phyloP scores from a whole-genome alignment of 2,329 filamentous ascomycete genomes.

The Ascochyta pisi region DNA sequence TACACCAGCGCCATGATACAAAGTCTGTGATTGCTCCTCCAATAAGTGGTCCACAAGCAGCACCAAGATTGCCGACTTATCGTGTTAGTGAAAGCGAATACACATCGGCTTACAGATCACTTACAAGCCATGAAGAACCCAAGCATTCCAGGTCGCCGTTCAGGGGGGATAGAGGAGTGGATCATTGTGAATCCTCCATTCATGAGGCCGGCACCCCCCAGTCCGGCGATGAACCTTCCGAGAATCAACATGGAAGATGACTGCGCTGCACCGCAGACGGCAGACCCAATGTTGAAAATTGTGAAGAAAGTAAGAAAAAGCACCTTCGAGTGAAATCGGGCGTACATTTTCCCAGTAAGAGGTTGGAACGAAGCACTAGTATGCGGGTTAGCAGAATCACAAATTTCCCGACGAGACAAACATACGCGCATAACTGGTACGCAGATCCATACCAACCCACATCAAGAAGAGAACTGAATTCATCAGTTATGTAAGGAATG shows the following conservation, averaged over 20 bases:
- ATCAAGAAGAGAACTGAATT: conserved; percentile 26
- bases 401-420: neutral
- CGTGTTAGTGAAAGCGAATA: conserved; percentile 42
- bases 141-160: conserved; percentile 52
- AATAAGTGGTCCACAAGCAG: conserved; percentile 55
- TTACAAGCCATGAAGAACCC: conserved; percentile 54
- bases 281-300: conserved; percentile 23
- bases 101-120: conserved; percentile 52
- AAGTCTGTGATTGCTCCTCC: conserved; percentile 54
- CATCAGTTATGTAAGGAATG: conserved; percentile 28
- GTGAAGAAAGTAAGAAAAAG: conserved; percentile 15
- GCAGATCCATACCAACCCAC: conserved; percentile 34
- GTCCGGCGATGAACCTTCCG: conserved; percentile 22
- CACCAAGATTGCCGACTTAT: conserved; percentile 51
- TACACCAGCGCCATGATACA: conserved; percentile 57
- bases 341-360: conserved; percentile 27
- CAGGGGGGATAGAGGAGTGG: conserved; percentile 48
- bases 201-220: conserved; percentile 41
- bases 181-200: conserved; percentile 51
- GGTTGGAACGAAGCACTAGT: conserved; percentile 19
- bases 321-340: conserved; percentile 14
- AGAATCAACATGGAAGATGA: conserved; percentile 19
- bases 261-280: conserved; percentile 25
- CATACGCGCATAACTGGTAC: conserved; percentile 50
- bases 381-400: neutral